Base-by-base conservation (phyloP, 108 stramenopile species). In the Cyclotella atomus region DNA sequence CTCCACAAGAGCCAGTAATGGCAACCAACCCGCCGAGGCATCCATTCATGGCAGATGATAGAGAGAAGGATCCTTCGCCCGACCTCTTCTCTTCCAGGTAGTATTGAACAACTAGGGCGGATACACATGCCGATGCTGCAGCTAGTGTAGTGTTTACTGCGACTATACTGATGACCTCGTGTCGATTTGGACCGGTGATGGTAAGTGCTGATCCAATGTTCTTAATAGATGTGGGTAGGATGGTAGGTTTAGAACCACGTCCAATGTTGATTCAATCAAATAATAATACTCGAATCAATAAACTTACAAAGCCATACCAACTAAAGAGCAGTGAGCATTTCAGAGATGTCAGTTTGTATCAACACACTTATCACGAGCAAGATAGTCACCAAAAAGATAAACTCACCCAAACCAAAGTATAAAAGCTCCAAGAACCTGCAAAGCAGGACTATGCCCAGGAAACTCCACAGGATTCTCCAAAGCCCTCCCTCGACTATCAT, bases 1-100 rank as follows among this genome's bases (percentile, higher is more conserved):
- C 53, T 29, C 81, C 89, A 84, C 94, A 96, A 50, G 83, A 82
- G 16, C 89, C 92, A 4, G 97, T 98, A 70, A 98, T 94, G 4
- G 75, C 63, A 30, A 90, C 89, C 29, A 90, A 73, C 7, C 87
- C 89, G 30, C 68, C 66, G 1, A 90, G 60, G 49, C 80, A 78
- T 32, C 89, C 89, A 71, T 90, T 90, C 82, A 89, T 85, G 20
- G 89, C 79, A 43, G 75, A 71, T 15, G 57, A 76, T 29, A 91
- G 76, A 62, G 90, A 87, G 63, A 88, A 92, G 2, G 84, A 72
- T 9, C 75, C 83, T 73, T 95, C 95, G 28, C 91, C 91, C 0
- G 88, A 82, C 7, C 33, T 30, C 7, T 38, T 56, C 65, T 73
- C 71, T 19, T 59, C 56, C 32, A 71, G 19, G 56, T 59, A 47